Evolutionary conservation across 805 yeast species (phyloP), one percentile per base, ranked within the genome.

Genomic region (Candida chauliodis): DNA sequence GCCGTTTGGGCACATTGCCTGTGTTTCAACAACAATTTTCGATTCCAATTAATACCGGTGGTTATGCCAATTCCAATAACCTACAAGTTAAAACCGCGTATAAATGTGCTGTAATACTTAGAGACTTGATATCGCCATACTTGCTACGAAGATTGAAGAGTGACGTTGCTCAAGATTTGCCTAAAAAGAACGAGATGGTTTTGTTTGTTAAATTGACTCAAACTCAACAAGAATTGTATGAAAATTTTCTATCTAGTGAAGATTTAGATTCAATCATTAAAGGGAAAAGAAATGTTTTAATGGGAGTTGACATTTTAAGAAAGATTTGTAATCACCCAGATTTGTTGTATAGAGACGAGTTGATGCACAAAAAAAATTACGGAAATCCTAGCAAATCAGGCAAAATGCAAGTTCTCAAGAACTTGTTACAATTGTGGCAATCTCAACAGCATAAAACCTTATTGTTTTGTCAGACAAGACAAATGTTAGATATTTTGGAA

Each of bases 281-380:
- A 15, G 96, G 97, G 1, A 81, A 75, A 50, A 62, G 95, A 37
- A 87, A 89, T 50, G 87, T 89, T 3, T 66, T 93, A 29, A 85
- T 73, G 71, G 98, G 98, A 1, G 91, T 93, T 24, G 97, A 91
- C 59, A 76, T 87, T 17, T 58, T 93, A 38, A 72, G 98, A 42
- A 93, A 93, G 56, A 87, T 93, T 2, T 93, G 99, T 58, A 93
- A 93, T 57, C 98, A 93, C 66, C 99, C 99, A 0, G 97, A 93
- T 58, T 64, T 93, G 40, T 79, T 81, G 3, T 68, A 71, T 34
- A 53, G 75, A 9, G 75, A 74, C 10, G 39, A 52, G 2, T 49
- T 69, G 14, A 38, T 47, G 46, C 55, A 52, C n/a, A 60, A 59
- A 18, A 55, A 55, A 27, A 49, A 62, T 11, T 79, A 75, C 53